Evolutionary conservation across 2,329 filamentous ascomycete species (phyloP).

Genomic region (Venturia carpophila): DNA sequence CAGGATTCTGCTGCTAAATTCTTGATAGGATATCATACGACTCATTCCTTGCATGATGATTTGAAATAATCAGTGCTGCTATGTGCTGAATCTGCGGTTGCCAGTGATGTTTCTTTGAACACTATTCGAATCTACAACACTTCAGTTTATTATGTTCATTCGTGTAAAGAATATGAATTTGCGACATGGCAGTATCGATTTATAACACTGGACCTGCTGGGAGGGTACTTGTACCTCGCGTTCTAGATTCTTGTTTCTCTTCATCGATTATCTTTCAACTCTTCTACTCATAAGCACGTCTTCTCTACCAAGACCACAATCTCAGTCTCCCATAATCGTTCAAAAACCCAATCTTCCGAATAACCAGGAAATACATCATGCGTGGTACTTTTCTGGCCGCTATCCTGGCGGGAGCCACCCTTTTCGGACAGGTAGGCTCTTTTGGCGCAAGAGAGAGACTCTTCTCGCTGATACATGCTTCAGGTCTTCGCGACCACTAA

Average conservation of each 20-base stretch:
- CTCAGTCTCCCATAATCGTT: neutral
- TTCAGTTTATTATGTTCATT: neutral
- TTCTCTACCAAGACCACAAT: neutral
- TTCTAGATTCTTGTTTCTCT: neutral
- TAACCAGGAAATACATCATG: neutral
- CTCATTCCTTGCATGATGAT: no score
- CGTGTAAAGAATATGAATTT: neutral
- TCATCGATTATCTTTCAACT: neutral
- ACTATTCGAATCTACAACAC: neutral
- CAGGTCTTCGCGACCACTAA: neutral
- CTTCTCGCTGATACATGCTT: neutral
- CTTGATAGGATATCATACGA: no score
- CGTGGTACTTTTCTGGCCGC: neutral
- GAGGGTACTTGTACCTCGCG: neutral
- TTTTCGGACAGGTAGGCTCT: neutral
- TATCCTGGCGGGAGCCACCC: neutral
- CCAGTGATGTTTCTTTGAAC: neutral
- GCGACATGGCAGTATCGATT: neutral
- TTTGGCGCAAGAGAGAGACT: neutral
- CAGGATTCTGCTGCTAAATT: neutral
- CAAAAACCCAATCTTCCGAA: neutral
- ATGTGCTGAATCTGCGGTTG: neutral
- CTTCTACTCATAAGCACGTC: neutral
- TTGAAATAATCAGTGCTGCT: neutral
- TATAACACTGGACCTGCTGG: neutral